Evolutionary conservation across 1,284 basidiomycete genomes (phyloP), one percentile per base, ranked within the genome.

Genomic region (Malassezia psittaci): DNA sequence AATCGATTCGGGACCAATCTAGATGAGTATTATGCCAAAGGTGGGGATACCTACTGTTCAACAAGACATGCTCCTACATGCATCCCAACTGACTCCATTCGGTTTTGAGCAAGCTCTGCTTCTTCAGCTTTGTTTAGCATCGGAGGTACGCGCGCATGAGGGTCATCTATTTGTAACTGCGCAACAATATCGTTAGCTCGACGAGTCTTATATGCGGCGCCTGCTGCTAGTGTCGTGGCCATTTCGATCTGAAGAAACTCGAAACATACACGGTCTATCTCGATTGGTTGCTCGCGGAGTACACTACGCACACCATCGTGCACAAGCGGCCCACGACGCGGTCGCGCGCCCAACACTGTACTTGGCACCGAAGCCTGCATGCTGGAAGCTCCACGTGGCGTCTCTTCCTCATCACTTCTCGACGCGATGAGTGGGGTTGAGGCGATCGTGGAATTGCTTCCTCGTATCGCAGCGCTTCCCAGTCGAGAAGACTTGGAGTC

Each of bases 31-130:
- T 3, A 7, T 29, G 24, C 7, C 7, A 3, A 29, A 7, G 3
- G 7, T 29, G 37, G n/a, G 11, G 10, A 7, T n/a, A 76, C 81
- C 51, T 60, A 90, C 89, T 85, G 80, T 77, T 93, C 89, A 0
- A 85, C 83, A 54, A 90, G 82, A 70, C 86, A 88, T 4, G 84
- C 83, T 1, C 90, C 90, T 1, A 93, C 86, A 72, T 90, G 87
- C 63, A 84, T 76, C 0, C 90, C 90, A 60, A 96, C 87, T 7
- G 82, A 78, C 74, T 93, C 89, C 39, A 93, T 77, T 48, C 88
- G 78, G 32, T 80, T 76, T 38, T 81, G 77, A 12, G 90, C 75
- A 8, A 81, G 87, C 15, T 58, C 51, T 2, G 40, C 37, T 45
- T 53, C 40, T 33, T 58, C 51, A 11, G 51, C 48, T 7, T 35